A percentile compares a stretch with the other conserved stretches of the same genome.
Conservation (phyloP, 2,329 filamentous ascomycete genomes). For the Juglanconis juglandina region DNA sequence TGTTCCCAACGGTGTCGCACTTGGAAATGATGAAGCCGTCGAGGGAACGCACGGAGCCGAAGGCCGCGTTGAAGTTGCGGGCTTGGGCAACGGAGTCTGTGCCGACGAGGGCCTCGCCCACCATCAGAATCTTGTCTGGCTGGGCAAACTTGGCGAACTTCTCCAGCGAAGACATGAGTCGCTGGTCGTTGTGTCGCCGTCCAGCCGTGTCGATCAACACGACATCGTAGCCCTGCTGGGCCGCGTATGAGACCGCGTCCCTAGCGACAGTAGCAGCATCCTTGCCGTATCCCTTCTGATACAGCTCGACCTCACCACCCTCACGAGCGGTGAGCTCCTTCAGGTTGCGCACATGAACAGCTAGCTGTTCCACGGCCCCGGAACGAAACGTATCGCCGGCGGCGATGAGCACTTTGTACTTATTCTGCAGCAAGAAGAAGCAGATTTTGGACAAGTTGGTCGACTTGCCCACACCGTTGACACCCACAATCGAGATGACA, state of each 20-base stretch:
- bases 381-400: conserved; percentile 86
- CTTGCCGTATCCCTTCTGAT: conserved; percentile 96
- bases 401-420: conserved; percentile 57
- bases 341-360: conserved; percentile 90
- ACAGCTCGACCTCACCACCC: conserved; percentile 81
- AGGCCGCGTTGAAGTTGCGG: conserved; percentile 90
- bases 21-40: conserved; percentile 99
- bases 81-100: conserved; percentile 95
- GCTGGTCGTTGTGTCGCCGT: conserved; percentile 88
- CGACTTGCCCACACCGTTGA: conserved; percentile 97
- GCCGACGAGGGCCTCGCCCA: conserved; percentile 82
- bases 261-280: conserved; percentile 94
- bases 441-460: conserved; percentile 98
- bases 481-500: conserved; percentile 95
- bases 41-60: conserved; percentile 73
- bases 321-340: conserved; percentile 84
- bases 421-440: conserved; percentile 96
- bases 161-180: conserved; percentile 93
- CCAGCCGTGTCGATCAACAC: conserved; percentile 97
- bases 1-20: conserved; percentile 98
- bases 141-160: conserved; percentile 96
- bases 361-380: conserved; percentile 93
- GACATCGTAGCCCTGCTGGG: conserved; percentile 77
- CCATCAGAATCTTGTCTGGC: conserved; percentile 98
- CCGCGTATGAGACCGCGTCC: conserved; percentile 81